Evolutionary conservation across 768 basidiomycete genomes (phyloP).

Genomic region (Boletus subparvulus): DNA sequence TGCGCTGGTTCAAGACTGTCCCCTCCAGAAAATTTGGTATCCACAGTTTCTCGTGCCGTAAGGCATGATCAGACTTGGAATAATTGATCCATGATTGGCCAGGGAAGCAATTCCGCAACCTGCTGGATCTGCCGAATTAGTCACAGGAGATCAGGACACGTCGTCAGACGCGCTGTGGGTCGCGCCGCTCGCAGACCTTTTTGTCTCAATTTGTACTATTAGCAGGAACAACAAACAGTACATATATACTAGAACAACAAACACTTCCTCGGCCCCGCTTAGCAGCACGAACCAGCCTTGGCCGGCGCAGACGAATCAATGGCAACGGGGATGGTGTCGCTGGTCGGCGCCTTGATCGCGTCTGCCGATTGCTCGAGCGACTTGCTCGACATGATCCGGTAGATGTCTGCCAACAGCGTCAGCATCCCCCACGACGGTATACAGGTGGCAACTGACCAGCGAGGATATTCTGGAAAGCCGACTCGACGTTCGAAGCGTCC

Average conservation of each 20-base stretch:
- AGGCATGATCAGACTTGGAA: conserved; percentile 69
- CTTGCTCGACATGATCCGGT: conserved; percentile 95
- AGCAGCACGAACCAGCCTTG: conserved; percentile 67
- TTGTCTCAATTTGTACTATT: conserved; percentile 17
- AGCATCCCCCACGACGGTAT: neutral
- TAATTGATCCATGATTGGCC: conserved; percentile 82
- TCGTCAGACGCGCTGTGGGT: conserved; percentile 82
- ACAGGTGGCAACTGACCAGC: conserved; percentile 55
- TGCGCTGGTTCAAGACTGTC: conserved; percentile 93
- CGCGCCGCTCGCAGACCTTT: conserved; percentile 80
- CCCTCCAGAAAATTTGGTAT: conserved; percentile 95
- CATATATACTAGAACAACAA: conserved; percentile 23
- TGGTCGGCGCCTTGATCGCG: conserved; percentile 74
- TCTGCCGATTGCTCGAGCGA: conserved; percentile 82
- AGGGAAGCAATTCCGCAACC: conserved; percentile 95
- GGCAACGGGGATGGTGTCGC: conserved; percentile 83
- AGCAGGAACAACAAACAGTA: conserved; percentile 28
- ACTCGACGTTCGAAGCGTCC: conserved; percentile 98
- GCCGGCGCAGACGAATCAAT: conserved; percentile 56
- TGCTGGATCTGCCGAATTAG: conserved; percentile 86
- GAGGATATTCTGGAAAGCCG: conserved; percentile 95
- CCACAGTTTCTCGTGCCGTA: conserved; percentile 64
- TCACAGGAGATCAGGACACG: conserved; percentile 86
- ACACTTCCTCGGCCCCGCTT: conserved; percentile 8
- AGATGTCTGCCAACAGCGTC: conserved; percentile 68